Evolutionary conservation across 305 asterid species (phyloP).

Genomic region (Petunia hybrid): DNA sequence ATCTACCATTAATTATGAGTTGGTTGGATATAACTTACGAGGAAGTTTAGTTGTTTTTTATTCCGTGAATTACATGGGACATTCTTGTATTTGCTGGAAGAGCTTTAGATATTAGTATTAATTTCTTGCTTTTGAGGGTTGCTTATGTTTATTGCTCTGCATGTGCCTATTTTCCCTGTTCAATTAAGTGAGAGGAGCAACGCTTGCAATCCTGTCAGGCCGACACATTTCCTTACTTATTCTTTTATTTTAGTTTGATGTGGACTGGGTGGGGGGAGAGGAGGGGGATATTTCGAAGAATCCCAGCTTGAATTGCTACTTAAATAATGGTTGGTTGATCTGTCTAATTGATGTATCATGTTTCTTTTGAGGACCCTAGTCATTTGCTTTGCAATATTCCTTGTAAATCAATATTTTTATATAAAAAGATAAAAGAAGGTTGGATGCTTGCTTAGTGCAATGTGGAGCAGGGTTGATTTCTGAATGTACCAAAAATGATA

Average conservation of each 20-base stretch:
- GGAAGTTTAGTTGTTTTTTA: constrained; percentile 10
- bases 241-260: background rate
- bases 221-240: background rate
- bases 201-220: background rate
- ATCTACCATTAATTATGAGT: constrained; percentile 21
- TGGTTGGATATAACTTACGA: background rate
- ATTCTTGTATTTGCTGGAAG: constrained; percentile 4
- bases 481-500: background rate
- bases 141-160: constrained; percentile 2
- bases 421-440: background rate
- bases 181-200: background rate
- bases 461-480: constrained; percentile 19
- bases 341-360: background rate
- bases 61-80: background rate
- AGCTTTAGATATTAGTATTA: background rate
- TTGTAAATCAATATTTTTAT: constrained; percentile 1
- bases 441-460: background rate
- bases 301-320: constrained; percentile 1
- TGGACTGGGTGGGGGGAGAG: background rate
- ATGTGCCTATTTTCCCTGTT: background rate
- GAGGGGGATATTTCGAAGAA: background rate
- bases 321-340: background rate
- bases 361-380: background rate
- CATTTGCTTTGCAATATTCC: background rate
- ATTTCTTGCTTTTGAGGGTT: constrained; percentile 21